Percentiles rank a stretch among this genome's conserved stretches.
Conservation (phyloP, 2,329 filamentous ascomycete genomes). For the Diatrype stigma region DNA sequence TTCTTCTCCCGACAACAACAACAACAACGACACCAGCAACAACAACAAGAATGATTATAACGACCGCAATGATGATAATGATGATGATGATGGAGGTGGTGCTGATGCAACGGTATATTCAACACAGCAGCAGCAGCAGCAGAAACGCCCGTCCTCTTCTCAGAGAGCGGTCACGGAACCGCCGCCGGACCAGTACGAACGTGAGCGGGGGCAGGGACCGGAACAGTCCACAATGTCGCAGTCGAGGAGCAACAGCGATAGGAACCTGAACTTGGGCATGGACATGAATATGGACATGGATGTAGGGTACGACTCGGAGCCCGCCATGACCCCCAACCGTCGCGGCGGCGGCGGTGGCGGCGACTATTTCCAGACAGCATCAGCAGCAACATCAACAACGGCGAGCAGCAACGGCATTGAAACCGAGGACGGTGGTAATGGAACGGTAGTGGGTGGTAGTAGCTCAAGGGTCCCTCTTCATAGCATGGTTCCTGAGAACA, state of each 20-base stretch:
- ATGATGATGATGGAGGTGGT: neutral
- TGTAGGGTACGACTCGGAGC: constrained; percentile 30
- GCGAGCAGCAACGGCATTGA: neutral
- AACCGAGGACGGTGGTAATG: constrained; percentile 1
- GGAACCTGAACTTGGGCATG: neutral
- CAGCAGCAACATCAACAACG: constrained; percentile 8
- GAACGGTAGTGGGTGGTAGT: neutral
- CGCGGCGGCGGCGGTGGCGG: too few relatives aligned
- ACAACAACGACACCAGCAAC: neutral
- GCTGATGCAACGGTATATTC: neutral
- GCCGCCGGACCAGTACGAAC: constrained; percentile 13
- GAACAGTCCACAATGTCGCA: neutral
- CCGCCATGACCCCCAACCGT: constrained; percentile 17
- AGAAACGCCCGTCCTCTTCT: constrained; percentile 12
- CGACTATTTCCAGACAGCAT: constrained; percentile 21
- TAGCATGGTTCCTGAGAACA: neutral
- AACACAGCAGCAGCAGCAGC: neutral
- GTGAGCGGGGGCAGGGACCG: neutral
- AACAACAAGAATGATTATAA: neutral
- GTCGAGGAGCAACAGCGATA: neutral
- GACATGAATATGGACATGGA: constrained; percentile 10
- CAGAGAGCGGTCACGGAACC: constrained; percentile 21
- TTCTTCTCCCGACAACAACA: neutral
- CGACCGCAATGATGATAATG: neutral
- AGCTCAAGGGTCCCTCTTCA: neutral